Conservation (phyloP, 768 basidiomycete genomes). For the Cyclocybe aegerita region DNA sequence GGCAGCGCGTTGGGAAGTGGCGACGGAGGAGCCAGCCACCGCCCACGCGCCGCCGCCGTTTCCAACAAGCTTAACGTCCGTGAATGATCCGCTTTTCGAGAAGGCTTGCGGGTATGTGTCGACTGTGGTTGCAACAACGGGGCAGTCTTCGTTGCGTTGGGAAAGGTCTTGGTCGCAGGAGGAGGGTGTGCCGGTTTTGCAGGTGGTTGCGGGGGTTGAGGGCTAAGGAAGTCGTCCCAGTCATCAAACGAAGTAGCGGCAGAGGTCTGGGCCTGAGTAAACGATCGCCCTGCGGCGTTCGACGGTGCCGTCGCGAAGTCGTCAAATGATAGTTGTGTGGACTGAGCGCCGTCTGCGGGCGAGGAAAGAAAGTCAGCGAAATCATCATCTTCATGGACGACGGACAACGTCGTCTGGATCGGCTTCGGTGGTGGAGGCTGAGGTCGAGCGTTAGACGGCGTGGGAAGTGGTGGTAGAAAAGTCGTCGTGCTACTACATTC, state of each 20-base stretch:
- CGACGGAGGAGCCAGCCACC: constrained; percentile 49
- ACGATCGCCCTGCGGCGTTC: background rate
- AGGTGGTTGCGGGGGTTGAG: constrained; percentile 19
- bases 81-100: constrained; percentile 47
- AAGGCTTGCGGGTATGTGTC: constrained; percentile 22
- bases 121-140: constrained; percentile 7
- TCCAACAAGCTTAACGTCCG: constrained; percentile 60
- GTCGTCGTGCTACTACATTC: constrained; percentile 7
- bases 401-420: background rate
- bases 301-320: constrained; percentile 9
- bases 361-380: constrained; percentile 52
- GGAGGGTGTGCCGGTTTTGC: constrained; percentile 8
- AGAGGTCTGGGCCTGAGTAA: background rate
- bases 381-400: constrained; percentile 44
- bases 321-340: constrained; percentile 14
- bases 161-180: constrained; percentile 9
- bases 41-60: constrained; percentile 50
- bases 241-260: constrained; percentile 32
- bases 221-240: constrained; percentile 46
- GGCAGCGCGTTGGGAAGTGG: constrained; percentile 42
- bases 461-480: constrained; percentile 25
- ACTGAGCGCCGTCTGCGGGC: constrained; percentile 19
- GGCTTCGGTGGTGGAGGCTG: constrained; percentile 26
- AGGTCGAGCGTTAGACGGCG: constrained; percentile 12
- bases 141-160: constrained; percentile 5